phyloP scores from a whole-genome alignment of 306 rosid genomes.

The Dalbergia oliveri region DNA sequence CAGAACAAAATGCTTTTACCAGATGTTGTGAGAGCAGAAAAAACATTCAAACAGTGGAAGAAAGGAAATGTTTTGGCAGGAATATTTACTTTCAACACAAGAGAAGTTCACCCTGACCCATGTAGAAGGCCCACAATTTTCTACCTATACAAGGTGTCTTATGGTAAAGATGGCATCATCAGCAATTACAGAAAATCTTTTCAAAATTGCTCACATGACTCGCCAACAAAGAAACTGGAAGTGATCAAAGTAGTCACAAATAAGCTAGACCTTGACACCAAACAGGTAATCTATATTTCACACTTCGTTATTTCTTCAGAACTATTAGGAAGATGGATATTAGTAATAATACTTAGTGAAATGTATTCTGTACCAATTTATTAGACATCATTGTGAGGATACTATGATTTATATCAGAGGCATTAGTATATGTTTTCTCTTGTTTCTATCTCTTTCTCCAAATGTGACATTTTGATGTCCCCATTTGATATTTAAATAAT shows the following conservation, averaged over 20 bases:
- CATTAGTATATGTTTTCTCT: too few relatives aligned
- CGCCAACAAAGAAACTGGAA: slow-evolving; percentile 54
- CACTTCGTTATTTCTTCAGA: background rate
- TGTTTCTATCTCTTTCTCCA: too few relatives aligned
- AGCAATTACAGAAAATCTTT: slow-evolving; percentile 61
- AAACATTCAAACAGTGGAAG: slow-evolving; percentile 73
- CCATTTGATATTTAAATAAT: too few relatives aligned
- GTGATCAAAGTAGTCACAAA: slow-evolving; percentile 67
- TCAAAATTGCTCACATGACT: slow-evolving; percentile 60
- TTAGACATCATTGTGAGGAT: too few relatives aligned
- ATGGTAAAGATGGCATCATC: slow-evolving; percentile 48
- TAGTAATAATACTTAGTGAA: background rate
- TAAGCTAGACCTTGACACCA: slow-evolving; percentile 61
- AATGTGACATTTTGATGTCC: too few relatives aligned
- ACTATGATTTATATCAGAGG: too few relatives aligned
- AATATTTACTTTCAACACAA: slow-evolving; percentile 59
- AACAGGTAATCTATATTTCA: slow-evolving; percentile 62
- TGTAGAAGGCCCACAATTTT: slow-evolving; percentile 71
- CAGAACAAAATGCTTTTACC: slow-evolving; percentile 60
- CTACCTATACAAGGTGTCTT: slow-evolving; percentile 58
- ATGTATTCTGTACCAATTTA: too few relatives aligned
- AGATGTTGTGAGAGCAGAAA: slow-evolving; percentile 55
- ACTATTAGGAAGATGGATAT: background rate
- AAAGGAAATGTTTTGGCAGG: slow-evolving; percentile 31
- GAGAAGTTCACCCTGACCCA: slow-evolving; percentile 51